phyloP scores from a whole-genome alignment of 805 yeast genomes.

The Ogataea pignaliae region DNA sequence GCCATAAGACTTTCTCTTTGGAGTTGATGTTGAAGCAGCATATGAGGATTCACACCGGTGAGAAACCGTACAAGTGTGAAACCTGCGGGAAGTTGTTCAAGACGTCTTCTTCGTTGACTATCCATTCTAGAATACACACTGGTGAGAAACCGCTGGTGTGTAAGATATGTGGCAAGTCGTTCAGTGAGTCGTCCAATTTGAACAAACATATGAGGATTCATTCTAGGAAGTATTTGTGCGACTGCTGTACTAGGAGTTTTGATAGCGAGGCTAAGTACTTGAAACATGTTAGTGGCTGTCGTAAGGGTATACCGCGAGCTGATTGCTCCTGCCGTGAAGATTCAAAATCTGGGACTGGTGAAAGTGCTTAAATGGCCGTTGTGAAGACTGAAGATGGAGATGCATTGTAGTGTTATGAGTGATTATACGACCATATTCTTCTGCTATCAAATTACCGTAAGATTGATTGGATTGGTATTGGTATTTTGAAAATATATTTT shows the following conservation, averaged over 20 bases:
- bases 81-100: conserved; percentile 76
- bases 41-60: conserved; percentile 81
- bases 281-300: conserved; percentile 30
- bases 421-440: no score
- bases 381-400: no score
- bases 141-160: conserved; percentile 87
- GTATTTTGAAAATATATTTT: no score
- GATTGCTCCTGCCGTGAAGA: no score
- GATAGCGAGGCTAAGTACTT: conserved; percentile 38
- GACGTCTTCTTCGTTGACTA: conserved; percentile 75
- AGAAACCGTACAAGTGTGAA: conserved; percentile 74
- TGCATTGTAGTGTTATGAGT: no score
- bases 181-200: conserved; percentile 85
- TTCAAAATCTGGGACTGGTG: no score
- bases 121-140: conserved; percentile 82
- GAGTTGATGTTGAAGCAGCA: conserved; percentile 79
- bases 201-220: conserved; percentile 87
- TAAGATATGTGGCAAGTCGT: conserved; percentile 74
- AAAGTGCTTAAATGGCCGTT: no score
- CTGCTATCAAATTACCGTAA: no score
- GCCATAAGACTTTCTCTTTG: conserved; percentile 71
- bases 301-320: no score
- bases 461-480: no score
- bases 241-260: conserved; percentile 48
- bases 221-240: conserved; percentile 47